Evolutionary conservation across 78 protist genomes (phyloP).

Genomic region (Chrysochromulina parva): DNA sequence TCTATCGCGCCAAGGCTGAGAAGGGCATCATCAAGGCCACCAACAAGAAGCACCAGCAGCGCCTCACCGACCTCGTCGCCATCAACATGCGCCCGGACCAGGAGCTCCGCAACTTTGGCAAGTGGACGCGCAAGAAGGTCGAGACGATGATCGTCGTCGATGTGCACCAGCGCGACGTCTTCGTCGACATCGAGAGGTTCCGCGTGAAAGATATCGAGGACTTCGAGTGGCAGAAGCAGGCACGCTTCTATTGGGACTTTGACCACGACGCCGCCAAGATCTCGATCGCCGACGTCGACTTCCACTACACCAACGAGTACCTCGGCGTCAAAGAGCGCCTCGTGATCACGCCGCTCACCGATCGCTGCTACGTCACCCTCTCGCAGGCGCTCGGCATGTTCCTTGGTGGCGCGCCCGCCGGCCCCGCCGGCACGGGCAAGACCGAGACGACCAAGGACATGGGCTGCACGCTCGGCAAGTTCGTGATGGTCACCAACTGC

Average conservation of each 20-base stretch:
- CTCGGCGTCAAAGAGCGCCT: conserved; percentile 83
- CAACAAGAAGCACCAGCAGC: background rate
- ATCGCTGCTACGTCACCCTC: conserved; percentile 86
- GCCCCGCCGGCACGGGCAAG: conserved; percentile 95
- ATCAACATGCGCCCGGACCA: conserved; percentile 34
- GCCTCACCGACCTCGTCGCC: conserved; percentile 57
- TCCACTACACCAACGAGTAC: conserved; percentile 83
- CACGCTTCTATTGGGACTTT: conserved; percentile 73
- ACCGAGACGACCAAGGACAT: conserved; percentile 93
- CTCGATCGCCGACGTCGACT: conserved; percentile 75
- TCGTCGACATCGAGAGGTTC: conserved; percentile 33
- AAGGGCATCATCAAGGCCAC: conserved; percentile 5
- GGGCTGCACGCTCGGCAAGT: conserved; percentile 80
- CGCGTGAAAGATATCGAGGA: conserved; percentile 45
- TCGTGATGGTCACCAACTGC: conserved; percentile 83
- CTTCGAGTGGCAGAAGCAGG: conserved; percentile 75
- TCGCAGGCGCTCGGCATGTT: conserved; percentile 82
- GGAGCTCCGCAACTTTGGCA: background rate
- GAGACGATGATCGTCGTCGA: conserved; percentile 87
- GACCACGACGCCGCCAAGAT: conserved; percentile 56
- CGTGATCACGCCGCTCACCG: conserved; percentile 91
- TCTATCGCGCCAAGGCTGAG: conserved; percentile 29
- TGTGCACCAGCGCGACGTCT: conserved; percentile 85
- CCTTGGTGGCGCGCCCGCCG: conserved; percentile 90
- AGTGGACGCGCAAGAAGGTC: conserved; percentile 14